A percentile compares a stretch with the other conserved stretches of the same genome.
These are phyloP conservation scores for Leccinum incarnatum DNA, from an alignment of 768 basidiomycete species.

Conservation along the genomic window DNA sequence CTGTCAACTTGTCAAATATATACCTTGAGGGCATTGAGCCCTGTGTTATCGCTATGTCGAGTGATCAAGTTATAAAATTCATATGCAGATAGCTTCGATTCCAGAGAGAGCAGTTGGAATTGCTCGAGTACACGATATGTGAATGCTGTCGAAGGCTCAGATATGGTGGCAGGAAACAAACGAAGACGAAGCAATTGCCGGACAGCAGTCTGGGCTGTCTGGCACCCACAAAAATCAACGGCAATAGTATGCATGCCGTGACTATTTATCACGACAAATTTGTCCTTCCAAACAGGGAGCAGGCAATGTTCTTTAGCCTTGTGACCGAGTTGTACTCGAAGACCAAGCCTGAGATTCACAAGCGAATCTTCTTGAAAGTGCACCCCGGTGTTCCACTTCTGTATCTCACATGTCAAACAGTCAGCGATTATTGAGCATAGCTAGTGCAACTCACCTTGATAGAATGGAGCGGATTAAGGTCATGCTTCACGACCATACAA, in stretches of 20 bases:
- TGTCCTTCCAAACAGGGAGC: background rate
- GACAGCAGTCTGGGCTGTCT: background rate
- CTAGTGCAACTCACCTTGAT: background rate
- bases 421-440: background rate
- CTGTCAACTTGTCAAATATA: background rate
- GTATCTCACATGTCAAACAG: background rate
- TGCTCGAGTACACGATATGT: background rate
- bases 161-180: background rate
- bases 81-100: background rate
- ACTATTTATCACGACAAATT: background rate
- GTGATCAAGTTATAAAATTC: background rate
- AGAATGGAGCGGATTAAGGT: background rate
- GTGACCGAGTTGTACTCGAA: background rate
- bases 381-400: background rate
- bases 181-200: background rate
- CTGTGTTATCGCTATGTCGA: background rate
- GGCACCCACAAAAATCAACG: background rate
- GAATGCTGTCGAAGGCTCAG: background rate
- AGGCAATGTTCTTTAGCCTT: background rate
- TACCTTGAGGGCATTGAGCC: background rate
- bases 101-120: background rate
- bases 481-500: background rate
- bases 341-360: background rate
- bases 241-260: background rate
- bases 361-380: background rate